Base-by-base conservation (phyloP, 2,329 filamentous ascomycete species). In the Lasiodiplodia citricola region DNA sequence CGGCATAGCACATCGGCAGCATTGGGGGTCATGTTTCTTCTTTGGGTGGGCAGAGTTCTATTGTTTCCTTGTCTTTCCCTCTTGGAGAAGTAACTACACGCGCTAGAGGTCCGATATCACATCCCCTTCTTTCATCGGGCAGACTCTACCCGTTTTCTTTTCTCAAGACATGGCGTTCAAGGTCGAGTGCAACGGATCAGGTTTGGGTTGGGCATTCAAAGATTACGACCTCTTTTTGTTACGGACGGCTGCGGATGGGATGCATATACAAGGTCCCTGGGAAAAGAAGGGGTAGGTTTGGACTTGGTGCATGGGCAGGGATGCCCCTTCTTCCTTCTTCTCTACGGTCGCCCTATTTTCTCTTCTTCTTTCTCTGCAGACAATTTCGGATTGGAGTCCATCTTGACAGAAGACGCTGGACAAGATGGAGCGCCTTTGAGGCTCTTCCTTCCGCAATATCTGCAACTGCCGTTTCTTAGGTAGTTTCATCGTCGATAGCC, bases 1-100 rank as follows among this genome's bases (percentile, higher is more conserved):
- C 60, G 60, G 60, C 60, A 64, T 64, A 64, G 60, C 60, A 64
- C 60, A 64, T 64, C 60, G 60, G 60, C 60, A 64, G 60, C 60
- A 64, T 64, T 64, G 60, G 60, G 60, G 60, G 41, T 64, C 44
- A 38, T 31, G 60, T 64, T 64, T 64, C 60, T 64, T 64, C 47
- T 64, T 51, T 52, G 60, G 60, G 60, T 37, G 38, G 51, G 52
- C 63, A 66, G 23, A 56, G 21, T 66, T 21, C 25, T 66, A 52
- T 66, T 66, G 50, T 66, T 56, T 55, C 51, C 41, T 66, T 56
- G 50, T 66, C 63, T 41, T 56, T 66, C 52, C 14, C 18, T 62
- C 41, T 64, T 64, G 60, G 60, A 64, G 60, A 64, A 64, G 44
- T 44, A 37, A 35, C 60, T 21, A 14, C 21, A 25, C 41, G 47